These are phyloP conservation scores for Cajanus cajan DNA, from an alignment of 306 rosid genomes.

Conservation along the genomic window DNA sequence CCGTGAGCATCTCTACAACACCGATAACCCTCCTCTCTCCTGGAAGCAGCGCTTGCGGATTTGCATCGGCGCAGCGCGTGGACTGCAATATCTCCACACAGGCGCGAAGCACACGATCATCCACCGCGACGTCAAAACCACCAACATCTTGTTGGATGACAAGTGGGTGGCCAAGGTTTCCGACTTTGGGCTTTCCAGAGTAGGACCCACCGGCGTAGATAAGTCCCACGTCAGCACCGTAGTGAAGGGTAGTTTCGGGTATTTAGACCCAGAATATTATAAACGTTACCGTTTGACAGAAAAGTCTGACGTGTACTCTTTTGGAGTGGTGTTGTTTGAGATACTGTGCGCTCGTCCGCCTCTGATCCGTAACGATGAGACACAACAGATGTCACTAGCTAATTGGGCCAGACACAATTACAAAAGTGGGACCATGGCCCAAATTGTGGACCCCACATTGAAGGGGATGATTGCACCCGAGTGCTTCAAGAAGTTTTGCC, in stretches of 20 bases:
- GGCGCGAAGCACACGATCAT: too few relatives aligned
- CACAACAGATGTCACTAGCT: constrained; percentile 30
- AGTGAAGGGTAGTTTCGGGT: not conserved
- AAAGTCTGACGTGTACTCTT: constrained; percentile 58
- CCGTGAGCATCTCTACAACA: too few relatives aligned
- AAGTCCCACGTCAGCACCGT: constrained; percentile 36
- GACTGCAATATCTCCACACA: not conserved
- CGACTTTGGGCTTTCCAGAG: constrained; percentile 52
- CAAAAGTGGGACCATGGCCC: not conserved
- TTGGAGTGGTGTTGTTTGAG: constrained; percentile 63
- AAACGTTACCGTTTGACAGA: not conserved
- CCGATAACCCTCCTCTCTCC: not conserved
- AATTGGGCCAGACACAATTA: constrained; percentile 43
- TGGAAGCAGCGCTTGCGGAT: constrained; percentile 53
- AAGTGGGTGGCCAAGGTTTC: constrained; percentile 3
- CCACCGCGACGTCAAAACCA: too few relatives aligned
- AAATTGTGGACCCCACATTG: constrained; percentile 48
- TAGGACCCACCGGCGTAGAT: constrained; percentile 30
- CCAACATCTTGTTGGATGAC: too few relatives aligned
- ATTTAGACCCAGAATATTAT: not conserved
- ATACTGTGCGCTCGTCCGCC: constrained; percentile 47
- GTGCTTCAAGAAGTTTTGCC: constrained; percentile 39
- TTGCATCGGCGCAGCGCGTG: constrained; percentile 46
- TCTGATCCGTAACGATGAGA: not conserved
- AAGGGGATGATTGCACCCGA: constrained; percentile 18